phyloP scores from a whole-genome alignment of 306 rosid genomes.

The Cucumis sativus region DNA sequence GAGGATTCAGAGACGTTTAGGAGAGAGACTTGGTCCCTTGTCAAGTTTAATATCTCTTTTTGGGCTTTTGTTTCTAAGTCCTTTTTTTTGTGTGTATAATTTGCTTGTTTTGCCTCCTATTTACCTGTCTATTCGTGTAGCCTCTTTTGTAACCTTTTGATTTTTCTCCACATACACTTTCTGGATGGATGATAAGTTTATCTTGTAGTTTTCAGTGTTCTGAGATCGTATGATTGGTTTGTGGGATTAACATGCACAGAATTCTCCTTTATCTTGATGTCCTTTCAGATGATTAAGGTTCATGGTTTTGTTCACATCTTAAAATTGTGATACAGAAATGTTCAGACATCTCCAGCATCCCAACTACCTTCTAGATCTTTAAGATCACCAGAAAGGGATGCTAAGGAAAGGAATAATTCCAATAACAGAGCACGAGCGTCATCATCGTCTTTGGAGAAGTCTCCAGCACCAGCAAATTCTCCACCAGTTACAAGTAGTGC shows the following conservation, averaged over 20 bases:
- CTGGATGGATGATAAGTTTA: not conserved
- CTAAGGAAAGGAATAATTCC: constrained; percentile 18
- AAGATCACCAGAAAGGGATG: constrained; percentile 24
- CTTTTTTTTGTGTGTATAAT: not conserved
- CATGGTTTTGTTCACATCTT: not conserved
- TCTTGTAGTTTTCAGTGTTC: not conserved
- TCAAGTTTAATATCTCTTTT: not conserved
- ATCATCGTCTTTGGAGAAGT: constrained; percentile 26
- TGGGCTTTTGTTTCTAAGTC: not conserved
- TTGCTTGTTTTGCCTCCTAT: not conserved
- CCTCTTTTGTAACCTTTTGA: not conserved
- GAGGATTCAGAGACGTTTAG: not conserved
- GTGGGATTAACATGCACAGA: not conserved
- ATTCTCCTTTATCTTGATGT: not conserved
- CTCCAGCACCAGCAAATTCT: constrained; percentile 31
- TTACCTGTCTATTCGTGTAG: not conserved
- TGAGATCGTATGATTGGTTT: not conserved
- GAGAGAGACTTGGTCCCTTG: not conserved
- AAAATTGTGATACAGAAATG: constrained; percentile 22
- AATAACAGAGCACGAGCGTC: constrained; percentile 22
- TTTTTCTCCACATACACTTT: not conserved
- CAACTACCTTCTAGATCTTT: constrained; percentile 27
- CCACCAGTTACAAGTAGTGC: constrained; percentile 31
- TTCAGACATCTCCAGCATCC: constrained; percentile 24
- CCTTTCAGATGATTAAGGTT: not conserved